Conservation (phyloP, 306 rosid genomes). For the Arachis stenosperma region DNA sequence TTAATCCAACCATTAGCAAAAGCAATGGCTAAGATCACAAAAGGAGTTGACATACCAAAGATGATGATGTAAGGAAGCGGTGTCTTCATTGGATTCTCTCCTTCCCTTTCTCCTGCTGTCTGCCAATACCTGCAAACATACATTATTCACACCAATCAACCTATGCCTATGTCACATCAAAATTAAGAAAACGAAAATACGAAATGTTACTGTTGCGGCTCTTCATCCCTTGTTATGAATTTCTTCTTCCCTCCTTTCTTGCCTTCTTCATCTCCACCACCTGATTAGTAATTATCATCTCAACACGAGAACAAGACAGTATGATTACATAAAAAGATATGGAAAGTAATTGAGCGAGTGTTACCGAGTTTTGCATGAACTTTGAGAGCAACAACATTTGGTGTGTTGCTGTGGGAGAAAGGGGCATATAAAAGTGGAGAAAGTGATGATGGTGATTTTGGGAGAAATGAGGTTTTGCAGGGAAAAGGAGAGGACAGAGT, state of each 20-base stretch:
- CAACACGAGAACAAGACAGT: constrained; percentile 2
- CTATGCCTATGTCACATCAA: too few relatives aligned
- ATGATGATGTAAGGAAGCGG: constrained; percentile 95
- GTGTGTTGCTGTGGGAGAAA: constrained; percentile 48
- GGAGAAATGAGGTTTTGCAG: constrained; percentile 50
- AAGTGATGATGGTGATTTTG: constrained; percentile 44
- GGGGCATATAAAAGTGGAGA: constrained; percentile 33
- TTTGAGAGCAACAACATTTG: constrained; percentile 46
- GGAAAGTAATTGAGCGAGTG: neutral
- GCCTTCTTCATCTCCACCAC: constrained; percentile 73
- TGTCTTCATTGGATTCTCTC: constrained; percentile 96
- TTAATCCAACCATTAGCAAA: constrained; percentile 98
- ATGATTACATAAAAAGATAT: neutral
- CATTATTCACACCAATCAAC: neutral
- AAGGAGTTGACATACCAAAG: constrained; percentile 98
- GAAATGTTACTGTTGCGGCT: constrained; percentile 79
- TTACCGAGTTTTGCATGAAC: constrained; percentile 74
- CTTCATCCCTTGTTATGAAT: constrained; percentile 90
- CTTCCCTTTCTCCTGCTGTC: constrained; percentile 95
- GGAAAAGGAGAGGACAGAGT: constrained; percentile 57
- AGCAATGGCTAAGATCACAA: constrained; percentile 96
- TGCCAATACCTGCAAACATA: constrained; percentile 84
- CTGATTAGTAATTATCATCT: constrained; percentile 44
- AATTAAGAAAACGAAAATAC: neutral
- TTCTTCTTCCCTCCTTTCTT: constrained; percentile 76